phyloP scores from a whole-genome alignment of 305 asterid species.

The Andrographis paniculata region DNA sequence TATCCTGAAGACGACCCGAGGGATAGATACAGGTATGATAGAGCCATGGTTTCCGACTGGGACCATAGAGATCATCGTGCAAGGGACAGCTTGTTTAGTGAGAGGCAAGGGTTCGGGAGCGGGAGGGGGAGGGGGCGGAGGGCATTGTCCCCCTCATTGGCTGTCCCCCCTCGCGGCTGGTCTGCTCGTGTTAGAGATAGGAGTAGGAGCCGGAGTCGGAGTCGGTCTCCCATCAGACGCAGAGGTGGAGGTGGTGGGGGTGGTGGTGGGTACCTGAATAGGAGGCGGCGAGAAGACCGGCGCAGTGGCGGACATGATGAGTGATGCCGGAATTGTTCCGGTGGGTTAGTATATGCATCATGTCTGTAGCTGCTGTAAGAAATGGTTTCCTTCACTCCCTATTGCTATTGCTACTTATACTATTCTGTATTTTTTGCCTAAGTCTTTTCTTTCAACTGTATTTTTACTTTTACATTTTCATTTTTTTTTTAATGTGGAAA shows the following conservation, averaged over 20 bases:
- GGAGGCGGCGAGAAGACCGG: conserved; percentile 51
- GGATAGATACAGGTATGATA: conserved; percentile 54
- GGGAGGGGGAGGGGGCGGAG: too few relatives aligned
- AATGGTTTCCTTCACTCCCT: not conserved
- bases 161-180: conserved; percentile 53
- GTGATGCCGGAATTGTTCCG: too few relatives aligned
- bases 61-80: conserved; percentile 51
- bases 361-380: not conserved
- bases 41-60: conserved; percentile 52
- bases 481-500: too few relatives aligned
- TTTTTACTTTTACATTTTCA: too few relatives aligned
- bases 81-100: conserved; percentile 43
- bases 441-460: not conserved
- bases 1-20: conserved; percentile 36
- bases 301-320: conserved; percentile 43
- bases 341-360: too few relatives aligned
- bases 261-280: conserved; percentile 38
- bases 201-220: too few relatives aligned
- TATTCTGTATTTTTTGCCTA: not conserved
- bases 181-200: conserved; percentile 44
- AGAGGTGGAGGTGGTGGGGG: too few relatives aligned
- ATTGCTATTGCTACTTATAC: not conserved
- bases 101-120: conserved; percentile 44
- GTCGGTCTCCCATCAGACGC: conserved; percentile 72
- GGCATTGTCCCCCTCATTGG: conserved; percentile 36